Percentiles rank a stretch among this genome's conserved stretches.
These are phyloP conservation scores for Golovinomyces cichoracearum DNA, from an alignment of 2,329 filamentous ascomycete genomes.

Conservation along the genomic window DNA sequence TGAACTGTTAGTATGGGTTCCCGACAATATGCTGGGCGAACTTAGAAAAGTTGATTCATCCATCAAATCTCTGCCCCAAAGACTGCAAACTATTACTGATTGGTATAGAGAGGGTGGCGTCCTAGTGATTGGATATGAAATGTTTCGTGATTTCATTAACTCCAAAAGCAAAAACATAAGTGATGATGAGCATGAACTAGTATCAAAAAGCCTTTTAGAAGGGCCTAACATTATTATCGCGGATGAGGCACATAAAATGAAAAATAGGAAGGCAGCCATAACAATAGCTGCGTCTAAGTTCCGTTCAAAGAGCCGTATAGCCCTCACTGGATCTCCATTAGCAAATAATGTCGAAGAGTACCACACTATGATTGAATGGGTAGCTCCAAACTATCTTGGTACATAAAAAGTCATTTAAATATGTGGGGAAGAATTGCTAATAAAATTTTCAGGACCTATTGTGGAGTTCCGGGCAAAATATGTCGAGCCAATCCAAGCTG, in stretches of 20 bases:
- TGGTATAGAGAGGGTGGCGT: constrained; percentile 47
- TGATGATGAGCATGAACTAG: constrained; percentile 16
- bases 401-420: not conserved
- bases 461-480: constrained; percentile 46
- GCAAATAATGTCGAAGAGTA: constrained; percentile 69
- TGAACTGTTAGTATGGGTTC: constrained; percentile 47
- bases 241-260: constrained; percentile 64
- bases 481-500: constrained; percentile 43
- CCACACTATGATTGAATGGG: constrained; percentile 68
- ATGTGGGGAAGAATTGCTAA: not conserved
- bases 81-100: constrained; percentile 21
- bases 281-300: constrained; percentile 31
- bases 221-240: constrained; percentile 49
- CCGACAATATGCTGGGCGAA: constrained; percentile 26
- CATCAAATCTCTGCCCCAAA: constrained; percentile 13
- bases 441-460: constrained; percentile 23
- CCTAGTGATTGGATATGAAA: constrained; percentile 48
- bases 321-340: constrained; percentile 64
- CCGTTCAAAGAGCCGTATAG: constrained; percentile 44
- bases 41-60: constrained; percentile 28
- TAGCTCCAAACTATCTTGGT: constrained; percentile 46
- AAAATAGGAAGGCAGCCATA: constrained; percentile 32
- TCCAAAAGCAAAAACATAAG: constrained; percentile 15
- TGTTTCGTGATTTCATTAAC: constrained; percentile 28
- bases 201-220: constrained; percentile 26